phyloP scores from a whole-genome alignment of 306 rosid genomes.

The Vigna reflexopilosa region DNA sequence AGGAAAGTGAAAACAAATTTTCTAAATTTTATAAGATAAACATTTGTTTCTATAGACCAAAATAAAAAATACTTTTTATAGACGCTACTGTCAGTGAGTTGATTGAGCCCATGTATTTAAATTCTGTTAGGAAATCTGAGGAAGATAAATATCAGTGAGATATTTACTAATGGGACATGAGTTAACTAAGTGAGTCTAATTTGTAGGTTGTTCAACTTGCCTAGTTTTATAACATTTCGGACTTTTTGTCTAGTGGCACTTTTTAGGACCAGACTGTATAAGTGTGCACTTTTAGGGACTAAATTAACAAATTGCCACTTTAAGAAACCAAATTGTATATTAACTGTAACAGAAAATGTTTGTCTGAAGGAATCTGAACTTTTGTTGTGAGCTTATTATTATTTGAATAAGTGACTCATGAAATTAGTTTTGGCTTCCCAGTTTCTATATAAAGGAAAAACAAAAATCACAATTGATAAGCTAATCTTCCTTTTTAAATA shows the following conservation, averaged over 20 bases:
- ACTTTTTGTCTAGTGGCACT: background rate
- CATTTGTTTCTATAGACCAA: too few relatives aligned
- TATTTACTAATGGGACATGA: too few relatives aligned
- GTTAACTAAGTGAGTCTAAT: too few relatives aligned
- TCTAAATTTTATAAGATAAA: too few relatives aligned
- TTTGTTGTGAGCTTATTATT: background rate
- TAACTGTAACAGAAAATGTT: constrained; percentile 2
- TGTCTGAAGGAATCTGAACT: background rate
- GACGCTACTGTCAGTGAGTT: background rate
- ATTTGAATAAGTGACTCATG: constrained; percentile 5
- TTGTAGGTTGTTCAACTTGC: too few relatives aligned
- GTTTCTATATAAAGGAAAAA: constrained; percentile 18
- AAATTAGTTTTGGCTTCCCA: background rate
- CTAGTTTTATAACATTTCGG: too few relatives aligned
- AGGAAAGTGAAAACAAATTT: too few relatives aligned
- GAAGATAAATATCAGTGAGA: too few relatives aligned
- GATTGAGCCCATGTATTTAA: background rate
- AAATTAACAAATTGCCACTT: background rate
- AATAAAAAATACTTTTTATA: too few relatives aligned
- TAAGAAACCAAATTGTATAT: background rate
- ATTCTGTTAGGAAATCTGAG: background rate
- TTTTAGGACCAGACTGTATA: background rate
- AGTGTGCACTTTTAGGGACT: too few relatives aligned
- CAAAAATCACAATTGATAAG: background rate
- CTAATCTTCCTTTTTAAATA: constrained; percentile 13